Base-by-base conservation (phyloP, 352 stramenopile genomes). In the Phytopythium sindhum region DNA sequence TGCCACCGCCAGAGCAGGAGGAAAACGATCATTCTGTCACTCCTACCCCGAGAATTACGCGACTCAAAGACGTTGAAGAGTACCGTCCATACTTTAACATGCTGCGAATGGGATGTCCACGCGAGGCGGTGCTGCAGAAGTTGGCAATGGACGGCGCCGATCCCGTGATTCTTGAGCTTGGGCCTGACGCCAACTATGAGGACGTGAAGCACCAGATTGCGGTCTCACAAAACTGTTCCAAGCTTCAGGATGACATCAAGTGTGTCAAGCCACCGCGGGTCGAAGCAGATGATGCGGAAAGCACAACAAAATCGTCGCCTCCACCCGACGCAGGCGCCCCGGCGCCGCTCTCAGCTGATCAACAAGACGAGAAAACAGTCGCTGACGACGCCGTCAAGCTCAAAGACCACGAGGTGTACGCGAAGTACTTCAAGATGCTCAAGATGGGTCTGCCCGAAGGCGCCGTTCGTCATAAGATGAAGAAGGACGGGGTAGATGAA, bases 361-460 rank as follows among this genome's bases (percentile, higher is more conserved):
- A 61, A 19, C 33, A 45, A 2, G 60, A 69, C n/a, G 33, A 50
- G 48, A 4, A 58, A 9, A 39, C 17, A 54, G 26, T 54, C 52
- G 6, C 61, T 47, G 35, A 50, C 24, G 41, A 60, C 17, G 54
- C 59, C 26, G 55, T 75, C 11, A 65, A 74, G 52, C 52, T 90
- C 2, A 76, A 79, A 54, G 68, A 89, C 57, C 84, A 95, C 67
- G 71, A 88, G n/a, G 66, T 75, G 12, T 88, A 90, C 50, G 80
- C 77, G 8, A 95, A 96, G 48, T 98, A 97, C 57, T 97, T 98
- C 66, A 96, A 97, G 63, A 98, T 98, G 93, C 68, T 98, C 19
- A 91, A 96, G 60, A 85, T 97, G 71, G 90, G 93, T 6, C 63
- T 97, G 15, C 86, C 89, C 1, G 74, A 90, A 57, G 90, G 76